A percentile compares a stretch with the other conserved stretches of the same genome.
phyloP scores from a whole-genome alignment of 768 basidiomycete species.

The Sporobolomyces roseus region DNA sequence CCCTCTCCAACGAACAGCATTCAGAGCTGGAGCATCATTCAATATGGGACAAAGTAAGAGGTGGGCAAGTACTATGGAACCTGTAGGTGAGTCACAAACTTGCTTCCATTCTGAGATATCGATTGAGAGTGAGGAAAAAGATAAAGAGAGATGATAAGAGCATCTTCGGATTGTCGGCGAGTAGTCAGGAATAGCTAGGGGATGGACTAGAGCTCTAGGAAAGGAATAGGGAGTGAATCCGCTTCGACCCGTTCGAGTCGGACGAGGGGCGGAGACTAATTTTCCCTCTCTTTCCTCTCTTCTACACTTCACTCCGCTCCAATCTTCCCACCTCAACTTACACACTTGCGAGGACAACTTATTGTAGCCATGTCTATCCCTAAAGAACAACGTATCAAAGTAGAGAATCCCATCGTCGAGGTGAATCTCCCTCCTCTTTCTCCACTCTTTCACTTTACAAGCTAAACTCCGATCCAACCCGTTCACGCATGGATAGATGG shows the following conservation, averaged over 20 bases:
- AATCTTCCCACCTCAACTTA: background rate
- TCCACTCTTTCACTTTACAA: background rate
- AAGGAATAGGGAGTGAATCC: too few species aligned
- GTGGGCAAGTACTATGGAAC: constrained; percentile 16
- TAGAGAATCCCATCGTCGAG: constrained; percentile 46
- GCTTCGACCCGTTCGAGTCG: too few species aligned
- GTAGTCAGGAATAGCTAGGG: too few species aligned
- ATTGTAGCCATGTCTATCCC: constrained; percentile 23
- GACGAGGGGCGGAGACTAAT: too few species aligned
- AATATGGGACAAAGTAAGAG: background rate
- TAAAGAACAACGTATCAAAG: constrained; percentile 41
- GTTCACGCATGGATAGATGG: constrained; percentile 32
- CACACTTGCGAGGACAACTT: background rate
- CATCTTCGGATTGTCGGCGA: too few species aligned
- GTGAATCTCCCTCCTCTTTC: constrained; percentile 2
- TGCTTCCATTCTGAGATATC: background rate
- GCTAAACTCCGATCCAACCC: background rate
- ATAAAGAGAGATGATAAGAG: background rate
- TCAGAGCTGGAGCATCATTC: background rate
- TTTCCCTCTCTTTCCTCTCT: background rate
- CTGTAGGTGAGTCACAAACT: background rate
- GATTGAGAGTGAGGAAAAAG: background rate
- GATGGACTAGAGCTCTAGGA: too few species aligned
- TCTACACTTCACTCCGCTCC: background rate
- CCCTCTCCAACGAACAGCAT: background rate